Base-by-base conservation (phyloP, 768 basidiomycete species). In the Amanita phalloides region DNA sequence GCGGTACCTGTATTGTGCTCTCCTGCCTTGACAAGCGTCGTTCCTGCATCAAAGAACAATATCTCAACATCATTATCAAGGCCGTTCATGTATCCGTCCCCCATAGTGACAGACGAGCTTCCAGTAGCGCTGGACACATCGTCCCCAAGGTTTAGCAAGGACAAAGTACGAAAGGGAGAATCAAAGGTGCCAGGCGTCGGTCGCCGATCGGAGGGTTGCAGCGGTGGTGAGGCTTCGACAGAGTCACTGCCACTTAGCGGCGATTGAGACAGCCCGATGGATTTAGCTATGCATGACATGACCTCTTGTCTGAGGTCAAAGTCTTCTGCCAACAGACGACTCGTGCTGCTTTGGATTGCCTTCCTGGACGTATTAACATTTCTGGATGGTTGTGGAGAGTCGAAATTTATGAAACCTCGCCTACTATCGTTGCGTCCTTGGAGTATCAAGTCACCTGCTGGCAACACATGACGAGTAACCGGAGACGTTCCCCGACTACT, bases 41-140 rank as follows among this genome's bases (percentile, higher is more conserved):
- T 83, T 1, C 94, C 96, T 47, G 89, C 84, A 38, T 88, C 75
- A 68, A 91, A 98, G 65, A 85, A 97, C 30, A 97, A 64, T 48
- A 99, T 95, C 65, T 99, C 96, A 1, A 98, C 90, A 62, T 96
- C 90, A 52, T 97, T 98, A 61, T 96, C 93, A 11, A 99, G 70
- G 17, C 92, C 94, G 58, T 75, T 84, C 70, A 90, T 76, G 57
- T 85, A 81, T 30, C 73, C 78, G 20, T 69, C 77, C 14, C 72
- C 68, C 11, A 71, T 73, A 26, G 68, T 64, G 28, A 68, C 69
- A 6, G 76, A 77, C 13, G 83, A 82, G 38, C 69, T 74, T 28
- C 75, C 81, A 0, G 85, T 84, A 53, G 79, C 70, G 51, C 78
- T 87, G 10, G 84, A 86, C 4, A 66, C 62, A 60, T 89, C 88